A percentile compares a stretch with the other conserved stretches of the same genome.
These are phyloP conservation scores for Meredithiella fracta DNA, from an alignment of 2,329 filamentous ascomycete genomes.

Conservation along the genomic window DNA sequence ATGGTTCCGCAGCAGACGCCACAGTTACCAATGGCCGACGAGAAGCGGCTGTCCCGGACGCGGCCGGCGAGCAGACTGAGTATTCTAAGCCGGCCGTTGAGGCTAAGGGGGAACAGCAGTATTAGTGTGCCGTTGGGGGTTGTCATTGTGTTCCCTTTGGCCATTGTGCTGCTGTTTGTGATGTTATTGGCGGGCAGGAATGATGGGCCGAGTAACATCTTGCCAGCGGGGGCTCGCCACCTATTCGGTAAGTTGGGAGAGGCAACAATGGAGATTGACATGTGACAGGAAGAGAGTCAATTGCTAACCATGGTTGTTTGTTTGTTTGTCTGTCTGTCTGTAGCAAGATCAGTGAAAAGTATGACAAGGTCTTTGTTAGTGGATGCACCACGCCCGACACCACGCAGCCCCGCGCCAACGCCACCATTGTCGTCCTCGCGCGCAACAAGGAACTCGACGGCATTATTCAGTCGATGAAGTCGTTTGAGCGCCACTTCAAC, in stretches of 20 bases:
- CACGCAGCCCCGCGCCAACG: slow-evolving; percentile 69
- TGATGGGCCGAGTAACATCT: slow-evolving; percentile 60
- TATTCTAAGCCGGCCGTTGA: slow-evolving; percentile 74
- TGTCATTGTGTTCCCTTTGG: slow-evolving; percentile 83
- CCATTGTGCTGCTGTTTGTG: slow-evolving; percentile 77
- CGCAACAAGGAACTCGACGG: slow-evolving; percentile 93
- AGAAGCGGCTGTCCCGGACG: slow-evolving; percentile 28
- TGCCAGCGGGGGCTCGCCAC: slow-evolving; percentile 83
- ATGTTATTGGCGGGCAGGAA: slow-evolving; percentile 69
- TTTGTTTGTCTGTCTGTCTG: slow-evolving; percentile 14
- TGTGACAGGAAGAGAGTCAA: background rate
- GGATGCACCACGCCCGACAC: slow-evolving; percentile 75
- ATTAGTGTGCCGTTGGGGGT: slow-evolving; percentile 85
- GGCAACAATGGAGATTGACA: background rate
- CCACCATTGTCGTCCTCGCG: slow-evolving; percentile 86
- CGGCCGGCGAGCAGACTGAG: slow-evolving; percentile 40
- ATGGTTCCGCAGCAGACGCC: slow-evolving; percentile 29
- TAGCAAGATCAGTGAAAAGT: slow-evolving; percentile 90
- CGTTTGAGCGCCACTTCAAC: slow-evolving; percentile 97
- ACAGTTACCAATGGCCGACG: slow-evolving; percentile 34
- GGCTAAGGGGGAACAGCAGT: slow-evolving; percentile 78
- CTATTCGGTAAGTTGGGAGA: slow-evolving; percentile 54
- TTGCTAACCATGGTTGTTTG: background rate
- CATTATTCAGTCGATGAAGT: slow-evolving; percentile 92
- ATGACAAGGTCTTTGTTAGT: slow-evolving; percentile 90